Evolutionary conservation across 2,329 filamentous ascomycete genomes (phyloP), one percentile per base, ranked within the genome.

Genomic region (Pseudogymnoascus sp.): DNA sequence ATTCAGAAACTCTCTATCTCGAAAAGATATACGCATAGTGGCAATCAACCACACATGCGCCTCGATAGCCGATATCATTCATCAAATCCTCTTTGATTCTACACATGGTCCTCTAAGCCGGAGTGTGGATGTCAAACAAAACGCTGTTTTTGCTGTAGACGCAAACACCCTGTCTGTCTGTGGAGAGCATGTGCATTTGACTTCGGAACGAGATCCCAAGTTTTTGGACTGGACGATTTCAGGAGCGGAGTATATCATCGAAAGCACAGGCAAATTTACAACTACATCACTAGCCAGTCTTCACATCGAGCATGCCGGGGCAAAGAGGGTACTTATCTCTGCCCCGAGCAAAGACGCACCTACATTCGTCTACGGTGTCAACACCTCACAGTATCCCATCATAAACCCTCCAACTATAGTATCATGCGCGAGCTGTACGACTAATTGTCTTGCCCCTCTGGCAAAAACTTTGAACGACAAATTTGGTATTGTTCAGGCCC

Each of bases 341-440:
- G 60, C 62, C 14, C 60, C 64, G 3, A 64, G 62, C 43, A 62
- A 62, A 14, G 63, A 65, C 37, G 64, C 60, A 16, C 49, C 63
- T 16, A 72, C 71, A 5, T 74, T 71, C 21, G 72, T 74, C 36
- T 73, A 67, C 34, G 71, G 72, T 7, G 73, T 74, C 11, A 75
- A 75, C 65, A 65, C 67, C 14, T 66, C 70, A 23, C 16, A 59
- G 4, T 74, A 74, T 62, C 63, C 49, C 1, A 60, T 69, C 1
- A 65, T 62, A 3, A 63, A 36, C n/a, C 49, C 63, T 34, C 42
- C 42, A 25, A 28, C 16, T 9, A 69, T 73, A 2, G 64, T 74
- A 1, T 73, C 72, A 16, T 70, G 70, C 40, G 71, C 72, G 2
- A 73, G 71, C 66, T 74, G 72, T 65, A 74, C 72, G 1, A 74